A percentile compares a stretch with the other conserved stretches of the same genome.
Conservation (phyloP, 2,329 filamentous ascomycete species). For the Neofusicoccum sp. region DNA sequence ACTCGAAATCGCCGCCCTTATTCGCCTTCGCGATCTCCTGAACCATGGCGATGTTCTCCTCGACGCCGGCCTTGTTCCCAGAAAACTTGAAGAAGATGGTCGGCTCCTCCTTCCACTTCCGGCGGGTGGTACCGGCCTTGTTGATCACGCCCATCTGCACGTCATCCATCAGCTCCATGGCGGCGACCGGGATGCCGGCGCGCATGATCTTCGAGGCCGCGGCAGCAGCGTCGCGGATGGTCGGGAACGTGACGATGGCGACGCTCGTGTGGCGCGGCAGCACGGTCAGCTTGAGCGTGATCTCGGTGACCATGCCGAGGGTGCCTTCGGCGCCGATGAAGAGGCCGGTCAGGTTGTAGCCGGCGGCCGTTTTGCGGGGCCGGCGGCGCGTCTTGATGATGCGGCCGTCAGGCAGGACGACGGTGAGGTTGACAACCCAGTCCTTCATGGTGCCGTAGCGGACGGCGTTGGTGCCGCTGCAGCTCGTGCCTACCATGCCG, state of each 20-base stretch:
- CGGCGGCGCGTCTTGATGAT: slow-evolving; percentile 75
- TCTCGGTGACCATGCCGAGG: slow-evolving; percentile 76
- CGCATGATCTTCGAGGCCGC: slow-evolving; percentile 73
- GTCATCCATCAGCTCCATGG: slow-evolving; percentile 86
- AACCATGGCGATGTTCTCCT: slow-evolving; percentile 71
- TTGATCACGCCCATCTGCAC: slow-evolving; percentile 85
- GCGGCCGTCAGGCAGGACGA: slow-evolving; percentile 75
- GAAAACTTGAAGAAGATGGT: slow-evolving; percentile 85
- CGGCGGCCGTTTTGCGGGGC: slow-evolving; percentile 73
- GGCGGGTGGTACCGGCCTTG: slow-evolving; percentile 65
- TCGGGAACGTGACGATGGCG: slow-evolving; percentile 75
- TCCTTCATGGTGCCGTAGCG: slow-evolving; percentile 85
- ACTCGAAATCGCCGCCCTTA: slow-evolving; percentile 54
- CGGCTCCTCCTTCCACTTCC: slow-evolving; percentile 71
- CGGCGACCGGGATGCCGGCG: slow-evolving; percentile 68
- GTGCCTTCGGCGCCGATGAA: slow-evolving; percentile 84
- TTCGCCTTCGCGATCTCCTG: slow-evolving; percentile 65
- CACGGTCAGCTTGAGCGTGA: slow-evolving; percentile 75
- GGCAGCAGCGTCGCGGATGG: slow-evolving; percentile 70
- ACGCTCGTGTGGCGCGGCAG: slow-evolving; percentile 74
- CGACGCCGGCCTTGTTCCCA: slow-evolving; percentile 66
- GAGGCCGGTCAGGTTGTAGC: slow-evolving; percentile 77
- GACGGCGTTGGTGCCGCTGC: slow-evolving; percentile 73
- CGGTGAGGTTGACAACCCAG: slow-evolving; percentile 80
- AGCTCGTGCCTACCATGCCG: slow-evolving; percentile 78